phyloP scores from a whole-genome alignment of 768 basidiomycete species.

The Porpolomopsis calyptriformis region DNA sequence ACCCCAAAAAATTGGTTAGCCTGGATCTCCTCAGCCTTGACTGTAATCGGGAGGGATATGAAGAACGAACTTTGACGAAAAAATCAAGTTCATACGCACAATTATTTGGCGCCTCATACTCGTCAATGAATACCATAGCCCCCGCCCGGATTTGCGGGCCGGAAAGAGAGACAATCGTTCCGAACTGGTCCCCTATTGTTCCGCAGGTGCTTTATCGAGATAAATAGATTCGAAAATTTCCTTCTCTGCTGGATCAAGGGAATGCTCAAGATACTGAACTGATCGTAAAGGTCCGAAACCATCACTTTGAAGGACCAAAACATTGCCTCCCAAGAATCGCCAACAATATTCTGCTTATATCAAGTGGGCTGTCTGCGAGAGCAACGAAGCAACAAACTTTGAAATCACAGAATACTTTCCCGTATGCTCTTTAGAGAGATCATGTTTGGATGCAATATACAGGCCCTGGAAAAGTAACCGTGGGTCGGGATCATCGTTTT shows the following conservation, averaged over 20 bases:
- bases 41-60: slow-evolving; percentile 7
- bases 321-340: slow-evolving; percentile 10
- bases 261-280: slow-evolving; percentile 10
- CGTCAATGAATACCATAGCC: slow-evolving; percentile 9
- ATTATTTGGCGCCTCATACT: slow-evolving; percentile 11
- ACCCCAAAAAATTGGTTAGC: slow-evolving; percentile 10
- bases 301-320: slow-evolving; percentile 5
- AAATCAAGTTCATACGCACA: slow-evolving; percentile 11
- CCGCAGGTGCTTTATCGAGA: slow-evolving; percentile 7
- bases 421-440: slow-evolving; percentile 10
- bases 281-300: slow-evolving; percentile 6
- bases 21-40: slow-evolving; percentile 9
- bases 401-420: slow-evolving; percentile 11
- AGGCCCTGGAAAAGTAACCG: slow-evolving; percentile 9
- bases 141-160: slow-evolving; percentile 6
- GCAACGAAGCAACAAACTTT: slow-evolving; percentile 9
- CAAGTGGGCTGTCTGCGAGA: slow-evolving; percentile 9
- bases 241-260: too few relatives aligned
- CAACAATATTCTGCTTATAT: slow-evolving; percentile 8
- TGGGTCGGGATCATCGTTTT: slow-evolving; percentile 6
- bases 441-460: slow-evolving; percentile 8
- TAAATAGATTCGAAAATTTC: slow-evolving; percentile 9
- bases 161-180: slow-evolving; percentile 7
- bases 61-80: slow-evolving; percentile 10
- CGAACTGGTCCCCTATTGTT: slow-evolving; percentile 5